A percentile compares a stretch with the other conserved stretches of the same genome.
Conservation (phyloP, 495 filamentous ascomycete genomes). For the Cercophora newfieldiana region DNA sequence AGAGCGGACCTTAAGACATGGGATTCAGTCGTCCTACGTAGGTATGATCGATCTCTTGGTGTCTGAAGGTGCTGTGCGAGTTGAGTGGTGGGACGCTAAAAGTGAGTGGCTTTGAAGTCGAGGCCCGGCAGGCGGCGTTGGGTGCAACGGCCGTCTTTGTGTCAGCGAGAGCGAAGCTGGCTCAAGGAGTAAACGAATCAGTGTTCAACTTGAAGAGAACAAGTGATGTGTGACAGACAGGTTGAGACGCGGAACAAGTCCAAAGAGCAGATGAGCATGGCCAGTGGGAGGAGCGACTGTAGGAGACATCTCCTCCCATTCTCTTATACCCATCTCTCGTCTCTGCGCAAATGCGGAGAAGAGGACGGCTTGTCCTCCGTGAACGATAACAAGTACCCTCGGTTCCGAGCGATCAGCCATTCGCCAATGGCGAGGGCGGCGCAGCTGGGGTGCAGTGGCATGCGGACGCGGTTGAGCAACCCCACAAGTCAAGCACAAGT, state of each 20-base stretch:
- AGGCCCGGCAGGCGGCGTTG: not conserved
- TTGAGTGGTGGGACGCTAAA: not conserved
- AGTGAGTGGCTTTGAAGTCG: not conserved
- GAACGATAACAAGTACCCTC: not conserved
- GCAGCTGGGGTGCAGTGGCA: conserved; percentile 6
- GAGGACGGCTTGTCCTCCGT: conserved; percentile 1
- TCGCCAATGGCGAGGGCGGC: conserved; percentile 33
- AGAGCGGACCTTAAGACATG: conserved; percentile 34
- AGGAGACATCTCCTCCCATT: not conserved
- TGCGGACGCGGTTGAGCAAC: conserved; percentile 14
- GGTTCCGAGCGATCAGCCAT: conserved; percentile 19
- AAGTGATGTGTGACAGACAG: not conserved
- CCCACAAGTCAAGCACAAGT: conserved; percentile 17
- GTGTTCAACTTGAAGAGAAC: no score
- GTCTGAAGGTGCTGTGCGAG: not conserved
- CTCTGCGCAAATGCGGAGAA: conserved; percentile 41
- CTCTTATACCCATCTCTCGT: conserved; percentile 23
- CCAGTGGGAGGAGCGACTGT: not conserved
- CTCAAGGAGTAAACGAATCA: no score
- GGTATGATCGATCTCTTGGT: conserved; percentile 4
- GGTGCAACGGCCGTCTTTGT: not conserved
- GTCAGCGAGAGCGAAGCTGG: not conserved
- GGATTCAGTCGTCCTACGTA: conserved; percentile 23
- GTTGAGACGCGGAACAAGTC: not conserved
- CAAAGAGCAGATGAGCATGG: not conserved